These are phyloP conservation scores for Monosporozyma aquatica DNA, from an alignment of 805 yeast species.

Conservation along the genomic window DNA sequence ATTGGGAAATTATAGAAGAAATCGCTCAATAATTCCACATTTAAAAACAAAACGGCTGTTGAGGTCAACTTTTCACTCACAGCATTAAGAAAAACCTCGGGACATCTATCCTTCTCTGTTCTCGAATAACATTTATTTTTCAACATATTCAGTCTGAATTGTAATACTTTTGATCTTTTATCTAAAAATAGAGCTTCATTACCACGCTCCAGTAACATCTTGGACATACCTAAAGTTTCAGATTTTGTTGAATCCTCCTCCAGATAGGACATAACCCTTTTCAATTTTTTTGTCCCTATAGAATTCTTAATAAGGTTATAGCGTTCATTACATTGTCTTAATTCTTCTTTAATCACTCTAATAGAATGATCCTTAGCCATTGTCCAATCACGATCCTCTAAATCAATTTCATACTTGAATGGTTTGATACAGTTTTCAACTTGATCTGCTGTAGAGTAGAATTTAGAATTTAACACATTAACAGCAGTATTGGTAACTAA, in stretches of 20 bases:
- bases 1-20: conserved; percentile 95
- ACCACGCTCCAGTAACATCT: conserved; percentile 66
- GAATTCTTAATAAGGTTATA: conserved; percentile 50
- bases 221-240: conserved; percentile 80
- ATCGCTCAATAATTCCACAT: conserved; percentile 88
- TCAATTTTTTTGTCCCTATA: conserved; percentile 76
- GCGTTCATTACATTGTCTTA: conserved; percentile 67
- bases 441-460: conserved; percentile 91
- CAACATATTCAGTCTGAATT: conserved; percentile 67
- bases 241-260: conserved; percentile 32
- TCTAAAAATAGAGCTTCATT: conserved; percentile 71
- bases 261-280: conserved; percentile 71
- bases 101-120: conserved; percentile 82
- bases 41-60: conserved; percentile 85
- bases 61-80: conserved; percentile 87
- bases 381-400: conserved; percentile 92
- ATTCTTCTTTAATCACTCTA: conserved; percentile 68
- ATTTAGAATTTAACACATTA: conserved; percentile 66
- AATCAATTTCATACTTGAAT: conserved; percentile 91
- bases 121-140: conserved; percentile 67
- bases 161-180: conserved; percentile 60
- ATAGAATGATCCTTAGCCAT: conserved; percentile 71
- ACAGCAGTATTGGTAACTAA: conserved; percentile 80
- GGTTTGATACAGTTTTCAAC: conserved; percentile 98
- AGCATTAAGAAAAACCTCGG: conserved; percentile 87